These are phyloP conservation scores for Pyrus hybrid DNA, from an alignment of 331 rosid genomes.

Conservation along the genomic window DNA sequence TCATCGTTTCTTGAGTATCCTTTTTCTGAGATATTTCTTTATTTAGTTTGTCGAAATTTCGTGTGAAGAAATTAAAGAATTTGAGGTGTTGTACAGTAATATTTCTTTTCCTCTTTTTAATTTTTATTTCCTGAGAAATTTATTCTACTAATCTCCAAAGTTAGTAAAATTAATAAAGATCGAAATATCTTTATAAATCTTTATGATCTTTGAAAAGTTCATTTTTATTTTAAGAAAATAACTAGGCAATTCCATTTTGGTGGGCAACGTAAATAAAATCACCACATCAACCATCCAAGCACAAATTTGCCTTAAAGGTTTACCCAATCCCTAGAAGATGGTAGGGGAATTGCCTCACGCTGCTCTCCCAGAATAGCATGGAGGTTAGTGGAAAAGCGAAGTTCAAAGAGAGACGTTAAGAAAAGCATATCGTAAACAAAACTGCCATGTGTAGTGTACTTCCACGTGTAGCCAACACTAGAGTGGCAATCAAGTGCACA, in stretches of 20 bases:
- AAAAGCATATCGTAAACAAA: neutral
- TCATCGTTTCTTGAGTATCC: neutral
- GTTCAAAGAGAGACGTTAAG: neutral
- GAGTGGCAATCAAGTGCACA: neutral
- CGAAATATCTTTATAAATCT: fast-evolving
- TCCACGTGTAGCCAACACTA: too few relatives aligned
- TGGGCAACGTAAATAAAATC: too few relatives aligned
- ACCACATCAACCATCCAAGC: too few relatives aligned
- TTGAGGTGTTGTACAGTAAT: neutral
- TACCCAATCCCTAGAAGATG: too few relatives aligned
- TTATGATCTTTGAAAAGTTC: fast-evolving
- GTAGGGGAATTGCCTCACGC: neutral
- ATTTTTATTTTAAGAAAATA: too few relatives aligned
- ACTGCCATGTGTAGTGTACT: neutral
- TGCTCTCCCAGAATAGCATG: neutral
- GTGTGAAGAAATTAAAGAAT: neutral
- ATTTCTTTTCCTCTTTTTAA: neutral
- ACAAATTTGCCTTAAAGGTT: too few relatives aligned
- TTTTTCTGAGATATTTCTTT: neutral
- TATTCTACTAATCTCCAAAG: neutral
- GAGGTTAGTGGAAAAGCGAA: neutral
- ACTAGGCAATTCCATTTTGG: too few relatives aligned
- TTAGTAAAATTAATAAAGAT: fast-evolving
- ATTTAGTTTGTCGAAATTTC: neutral
- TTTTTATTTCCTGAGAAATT: neutral